Evolutionary conservation across 2,329 filamentous ascomycete genomes (phyloP), one percentile per base, ranked within the genome.

Genomic region (Pyrenochaeta sp.): DNA sequence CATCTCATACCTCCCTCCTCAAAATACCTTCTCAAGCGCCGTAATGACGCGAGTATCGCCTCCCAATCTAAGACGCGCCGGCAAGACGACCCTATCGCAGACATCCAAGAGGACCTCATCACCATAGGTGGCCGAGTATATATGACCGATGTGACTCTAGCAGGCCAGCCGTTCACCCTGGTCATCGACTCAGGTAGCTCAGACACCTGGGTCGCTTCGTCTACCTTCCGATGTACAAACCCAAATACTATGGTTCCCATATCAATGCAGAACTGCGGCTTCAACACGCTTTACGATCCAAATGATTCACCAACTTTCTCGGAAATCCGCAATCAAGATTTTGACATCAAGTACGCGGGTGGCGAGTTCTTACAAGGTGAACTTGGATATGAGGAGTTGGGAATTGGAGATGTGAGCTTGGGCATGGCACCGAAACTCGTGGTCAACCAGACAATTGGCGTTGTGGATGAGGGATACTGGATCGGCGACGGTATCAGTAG

Each of bases 71-170:
- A 52, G 43, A 43, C 54, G 45, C 39, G 36, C 8, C 36, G 36
- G 13, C 62, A 65, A 34, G 50, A 32, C 12, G 52, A 54, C n/a
- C 5, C 27, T 9, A 22, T 46, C 7, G 64, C 58, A 6, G n/a
- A 50, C 19, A 43, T 65, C 32, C 59, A 68, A 39, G 64, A 71
- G 48, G 39, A 57, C 27, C 60, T 74, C 27, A 48, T 63, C 44
- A 72, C 69, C 19, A 49, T 73, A 1, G 67, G 66, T 6, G 68
- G 72, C 13, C 61, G 72, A 28, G 66, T 75, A 12, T 74, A 74
- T 54, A 69, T 74, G 61, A 66, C 66, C n/a, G 66, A 65, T 28
- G 52, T 72, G n/a, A 68, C 64, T 2, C 44, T 74, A 22, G 64
- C 54, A 15, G 48, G 19, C 8, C 37, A 53, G 2, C 22, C 53